Evolutionary conservation across 345 rosid species (phyloP).

Genomic region (Zanthoxylum bungeanum): DNA sequence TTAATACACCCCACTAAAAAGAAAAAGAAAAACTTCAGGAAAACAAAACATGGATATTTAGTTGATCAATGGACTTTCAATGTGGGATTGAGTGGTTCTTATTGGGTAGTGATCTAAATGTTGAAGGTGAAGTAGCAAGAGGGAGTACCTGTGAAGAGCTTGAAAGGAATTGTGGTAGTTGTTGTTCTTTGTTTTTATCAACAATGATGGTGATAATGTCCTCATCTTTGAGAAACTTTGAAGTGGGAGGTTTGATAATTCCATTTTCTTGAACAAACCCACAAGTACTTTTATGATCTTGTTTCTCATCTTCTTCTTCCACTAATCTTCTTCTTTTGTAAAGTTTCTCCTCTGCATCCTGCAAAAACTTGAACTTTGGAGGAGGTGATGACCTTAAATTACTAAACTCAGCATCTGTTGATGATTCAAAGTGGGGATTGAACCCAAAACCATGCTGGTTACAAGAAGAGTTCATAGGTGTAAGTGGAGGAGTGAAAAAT

Average conservation of each 20-base stretch:
- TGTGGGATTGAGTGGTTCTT: slow-evolving; percentile 11
- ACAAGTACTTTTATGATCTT: slow-evolving; percentile 9
- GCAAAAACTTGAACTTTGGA: slow-evolving; percentile 86
- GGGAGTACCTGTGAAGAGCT: slow-evolving; percentile 42
- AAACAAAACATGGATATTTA: not conserved
- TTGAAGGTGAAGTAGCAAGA: slow-evolving; percentile 36
- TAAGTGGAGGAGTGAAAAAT: slow-evolving; percentile 82
- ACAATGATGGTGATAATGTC: slow-evolving; percentile 53
- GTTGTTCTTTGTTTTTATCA: slow-evolving; percentile 41
- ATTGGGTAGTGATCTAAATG: slow-evolving; percentile 29
- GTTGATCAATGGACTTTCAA: slow-evolving; percentile 18
- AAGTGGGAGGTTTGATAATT: slow-evolving; percentile 9
- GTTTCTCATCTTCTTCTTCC: slow-evolving; percentile 45
- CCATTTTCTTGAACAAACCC: slow-evolving; percentile 20
- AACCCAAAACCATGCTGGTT: slow-evolving; percentile 44
- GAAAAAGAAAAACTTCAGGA: not conserved
- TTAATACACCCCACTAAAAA: slow-evolving; percentile 10
- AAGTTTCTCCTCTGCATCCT: slow-evolving; percentile 94
- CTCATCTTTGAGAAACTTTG: slow-evolving; percentile 33
- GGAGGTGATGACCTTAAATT: slow-evolving; percentile 75
- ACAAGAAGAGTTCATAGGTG: slow-evolving; percentile 48
- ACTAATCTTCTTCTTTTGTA: slow-evolving; percentile 31
- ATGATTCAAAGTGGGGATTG: slow-evolving; percentile 55
- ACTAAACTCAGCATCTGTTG: slow-evolving; percentile 72
- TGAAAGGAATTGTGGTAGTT: slow-evolving; percentile 22